Evolutionary conservation across 768 basidiomycete species (phyloP).

Genomic region (Tremella mesenterica): DNA sequence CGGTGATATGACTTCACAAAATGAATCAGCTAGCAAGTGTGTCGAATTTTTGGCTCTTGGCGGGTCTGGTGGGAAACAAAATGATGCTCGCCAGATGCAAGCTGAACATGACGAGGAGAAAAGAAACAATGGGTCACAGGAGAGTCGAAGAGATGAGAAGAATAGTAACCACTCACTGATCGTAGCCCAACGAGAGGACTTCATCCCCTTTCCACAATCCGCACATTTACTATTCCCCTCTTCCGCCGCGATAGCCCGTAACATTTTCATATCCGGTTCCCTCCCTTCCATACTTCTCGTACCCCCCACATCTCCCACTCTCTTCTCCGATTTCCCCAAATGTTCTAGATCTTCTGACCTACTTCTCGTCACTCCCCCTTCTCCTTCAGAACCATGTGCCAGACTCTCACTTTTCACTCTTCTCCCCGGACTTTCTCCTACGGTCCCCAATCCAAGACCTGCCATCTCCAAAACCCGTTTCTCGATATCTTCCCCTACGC

Average conservation of each 20-base stretch:
- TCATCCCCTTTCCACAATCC: conserved; percentile 42
- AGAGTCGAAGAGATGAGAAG: not conserved
- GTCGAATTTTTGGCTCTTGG: too few relatives aligned
- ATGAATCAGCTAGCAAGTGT: too few relatives aligned
- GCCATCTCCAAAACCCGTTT: conserved; percentile 76
- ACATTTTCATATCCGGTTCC: conserved; percentile 25
- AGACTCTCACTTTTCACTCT: conserved; percentile 20
- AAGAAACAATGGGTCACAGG: not conserved
- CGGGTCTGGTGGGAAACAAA: not conserved
- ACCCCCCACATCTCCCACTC: not conserved
- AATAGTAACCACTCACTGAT: conserved; percentile 21
- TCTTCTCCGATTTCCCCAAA: not conserved
- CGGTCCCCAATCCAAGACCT: conserved; percentile 63
- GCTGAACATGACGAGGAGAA: not conserved
- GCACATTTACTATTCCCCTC: conserved; percentile 35
- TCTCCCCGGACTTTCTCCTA: conserved; percentile 7
- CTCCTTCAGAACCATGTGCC: not conserved
- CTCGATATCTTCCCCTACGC: conserved; percentile 48
- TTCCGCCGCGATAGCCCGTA: conserved; percentile 30
- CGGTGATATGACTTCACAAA: too few relatives aligned
- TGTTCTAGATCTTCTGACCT: not conserved
- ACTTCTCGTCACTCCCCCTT: not conserved
- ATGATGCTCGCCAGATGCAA: not conserved
- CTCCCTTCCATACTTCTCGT: conserved; percentile 4
- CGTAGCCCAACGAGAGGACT: conserved; percentile 40